Conservation (phyloP, 805 yeast species). For the Yamadazyma kitorensis region DNA sequence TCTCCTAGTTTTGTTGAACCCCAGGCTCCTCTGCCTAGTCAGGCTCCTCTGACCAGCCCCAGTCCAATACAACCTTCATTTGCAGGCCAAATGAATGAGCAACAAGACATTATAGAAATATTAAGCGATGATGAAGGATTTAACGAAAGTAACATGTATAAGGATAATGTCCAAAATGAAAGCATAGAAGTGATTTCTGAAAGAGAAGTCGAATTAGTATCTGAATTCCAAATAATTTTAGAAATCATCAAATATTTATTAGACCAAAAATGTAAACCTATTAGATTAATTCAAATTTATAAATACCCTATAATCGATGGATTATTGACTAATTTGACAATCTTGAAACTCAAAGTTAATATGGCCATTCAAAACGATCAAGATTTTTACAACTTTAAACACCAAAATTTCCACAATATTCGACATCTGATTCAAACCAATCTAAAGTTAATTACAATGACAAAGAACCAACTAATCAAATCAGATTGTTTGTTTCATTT, state of each 20-base stretch:
- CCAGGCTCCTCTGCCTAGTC: too few relatives aligned
- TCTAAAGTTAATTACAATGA: slow-evolving; percentile 21
- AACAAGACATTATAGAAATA: too few relatives aligned
- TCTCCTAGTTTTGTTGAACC: too few relatives aligned
- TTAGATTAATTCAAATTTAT: slow-evolving; percentile 21
- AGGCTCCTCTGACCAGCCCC: too few relatives aligned
- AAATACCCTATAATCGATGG: slow-evolving; percentile 15
- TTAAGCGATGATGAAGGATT: too few relatives aligned
- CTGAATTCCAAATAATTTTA: slow-evolving; percentile 22
- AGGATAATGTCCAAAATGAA: too few relatives aligned
- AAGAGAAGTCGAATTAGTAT: slow-evolving; percentile 11
- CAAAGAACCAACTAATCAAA: slow-evolving; percentile 22
- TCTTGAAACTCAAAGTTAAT: slow-evolving; percentile 3
- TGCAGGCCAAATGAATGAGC: too few relatives aligned
- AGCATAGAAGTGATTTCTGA: too few relatives aligned
- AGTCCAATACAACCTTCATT: too few relatives aligned
- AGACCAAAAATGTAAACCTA: slow-evolving; percentile 11
- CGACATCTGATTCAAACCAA: slow-evolving; percentile 24
- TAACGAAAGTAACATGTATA: too few relatives aligned
- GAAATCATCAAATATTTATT: slow-evolving; percentile 23
- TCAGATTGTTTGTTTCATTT: slow-evolving; percentile 13
- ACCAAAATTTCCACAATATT: slow-evolving; percentile 22
- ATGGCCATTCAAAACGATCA: background rate
- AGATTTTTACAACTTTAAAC: slow-evolving; percentile 7
- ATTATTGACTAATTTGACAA: slow-evolving; percentile 16